Conservation (phyloP, 2,329 filamentous ascomycete genomes). For the Verticillium isaacii region DNA sequence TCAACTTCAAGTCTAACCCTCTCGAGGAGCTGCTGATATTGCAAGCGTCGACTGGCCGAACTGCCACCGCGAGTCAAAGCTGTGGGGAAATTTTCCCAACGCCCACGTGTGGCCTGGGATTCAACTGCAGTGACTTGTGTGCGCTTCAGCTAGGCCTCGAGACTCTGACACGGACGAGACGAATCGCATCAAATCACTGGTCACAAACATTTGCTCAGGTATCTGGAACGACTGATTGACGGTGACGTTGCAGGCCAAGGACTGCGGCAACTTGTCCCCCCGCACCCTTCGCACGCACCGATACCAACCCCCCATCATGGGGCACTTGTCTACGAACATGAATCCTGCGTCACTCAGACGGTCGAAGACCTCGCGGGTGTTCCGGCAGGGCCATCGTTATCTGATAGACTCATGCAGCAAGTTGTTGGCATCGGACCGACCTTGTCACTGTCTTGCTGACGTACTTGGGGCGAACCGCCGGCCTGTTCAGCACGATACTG, state of each 20-base stretch:
- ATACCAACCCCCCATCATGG: no score
- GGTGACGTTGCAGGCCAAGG: no score
- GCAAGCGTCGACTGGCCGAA: not conserved
- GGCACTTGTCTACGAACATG: no score
- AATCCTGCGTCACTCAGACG: no score
- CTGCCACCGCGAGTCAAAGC: not conserved
- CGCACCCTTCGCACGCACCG: no score
- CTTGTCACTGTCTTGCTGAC: not conserved
- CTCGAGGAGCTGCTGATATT: not conserved
- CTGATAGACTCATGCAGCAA: not conserved
- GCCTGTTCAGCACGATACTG: not conserved
- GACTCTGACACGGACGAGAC: not conserved
- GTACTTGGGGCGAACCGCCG: not conserved
- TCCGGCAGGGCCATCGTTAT: not conserved
- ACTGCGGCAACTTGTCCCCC: no score
- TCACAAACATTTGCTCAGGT: no score
- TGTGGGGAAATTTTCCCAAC: not conserved
- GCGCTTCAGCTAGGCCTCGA: not conserved
- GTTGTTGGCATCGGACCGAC: not conserved
- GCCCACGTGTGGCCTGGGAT: not conserved
- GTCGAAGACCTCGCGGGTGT: not conserved
- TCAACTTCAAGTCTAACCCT: not conserved
- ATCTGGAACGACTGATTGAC: no score
- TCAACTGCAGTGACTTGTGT: not conserved
- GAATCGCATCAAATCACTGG: not conserved